A percentile compares a stretch with the other conserved stretches of the same genome.
These are phyloP conservation scores for Malbranchea cinnamomea DNA, from an alignment of 2,329 filamentous ascomycete genomes.

Conservation along the genomic window DNA sequence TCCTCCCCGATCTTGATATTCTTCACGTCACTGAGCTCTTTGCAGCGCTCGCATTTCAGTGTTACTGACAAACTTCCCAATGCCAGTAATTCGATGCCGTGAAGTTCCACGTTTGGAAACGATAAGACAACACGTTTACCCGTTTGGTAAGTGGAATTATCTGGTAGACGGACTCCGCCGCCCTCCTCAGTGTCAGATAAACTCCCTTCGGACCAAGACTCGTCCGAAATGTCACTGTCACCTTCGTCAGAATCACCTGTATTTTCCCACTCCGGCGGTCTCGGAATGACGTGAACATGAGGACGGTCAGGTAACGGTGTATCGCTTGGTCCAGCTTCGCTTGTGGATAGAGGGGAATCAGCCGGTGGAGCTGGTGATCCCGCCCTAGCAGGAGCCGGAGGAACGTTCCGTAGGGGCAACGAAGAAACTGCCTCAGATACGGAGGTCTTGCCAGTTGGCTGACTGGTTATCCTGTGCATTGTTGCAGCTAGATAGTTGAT, in stretches of 20 bases:
- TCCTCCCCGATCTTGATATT: constrained; percentile 43
- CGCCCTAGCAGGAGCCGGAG: background rate
- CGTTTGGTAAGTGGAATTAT: constrained; percentile 24
- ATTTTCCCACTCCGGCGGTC: constrained; percentile 60
- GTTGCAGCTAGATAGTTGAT: constrained; percentile 62
- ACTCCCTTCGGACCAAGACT: constrained; percentile 31
- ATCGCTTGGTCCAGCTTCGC: constrained; percentile 7
- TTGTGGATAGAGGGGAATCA: constrained; percentile 6
- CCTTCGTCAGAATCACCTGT: constrained; percentile 17
- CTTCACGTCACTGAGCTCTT: constrained; percentile 53
- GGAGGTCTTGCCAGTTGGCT: constrained; percentile 23
- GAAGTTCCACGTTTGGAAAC: constrained; percentile 62
- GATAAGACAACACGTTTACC: constrained; percentile 64
- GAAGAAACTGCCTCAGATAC: constrained; percentile 4
- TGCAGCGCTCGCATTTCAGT: constrained; percentile 68
- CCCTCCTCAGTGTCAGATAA: constrained; percentile 30
- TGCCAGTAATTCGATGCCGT: constrained; percentile 63
- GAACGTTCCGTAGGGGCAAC: constrained; percentile 1
- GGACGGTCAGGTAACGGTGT: constrained; percentile 34
- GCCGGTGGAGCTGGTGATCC: constrained; percentile 1
- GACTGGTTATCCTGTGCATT: constrained; percentile 50
- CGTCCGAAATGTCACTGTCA: constrained; percentile 26
- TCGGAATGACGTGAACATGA: constrained; percentile 57
- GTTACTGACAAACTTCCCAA: constrained; percentile 51
- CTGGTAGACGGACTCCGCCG: constrained; percentile 26